These are phyloP conservation scores for Schoenoplectus triqueter DNA, from an alignment of 202 grass and related monocot genomes.

Conservation along the genomic window DNA sequence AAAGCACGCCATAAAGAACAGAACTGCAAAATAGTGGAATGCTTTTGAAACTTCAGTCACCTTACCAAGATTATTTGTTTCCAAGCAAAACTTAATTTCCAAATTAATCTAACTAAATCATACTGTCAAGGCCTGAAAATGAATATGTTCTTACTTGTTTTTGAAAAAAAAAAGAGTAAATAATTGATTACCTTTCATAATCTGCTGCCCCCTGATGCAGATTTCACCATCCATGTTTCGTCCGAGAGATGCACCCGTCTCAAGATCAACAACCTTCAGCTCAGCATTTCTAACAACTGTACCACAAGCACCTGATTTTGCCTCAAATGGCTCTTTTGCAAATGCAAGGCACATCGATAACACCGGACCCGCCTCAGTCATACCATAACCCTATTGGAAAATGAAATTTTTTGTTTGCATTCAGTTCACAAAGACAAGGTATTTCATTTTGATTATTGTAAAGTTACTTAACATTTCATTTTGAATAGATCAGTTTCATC, in stretches of 20 bases:
- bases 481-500: not conserved
- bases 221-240: conserved; percentile 61
- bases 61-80: not conserved
- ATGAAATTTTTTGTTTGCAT: not conserved
- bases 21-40: not conserved
- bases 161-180: not conserved
- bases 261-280: conserved; percentile 67
- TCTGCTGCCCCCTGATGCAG: conserved; percentile 72
- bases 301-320: conserved; percentile 70
- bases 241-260: conserved; percentile 52
- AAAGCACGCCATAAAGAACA: not conserved
- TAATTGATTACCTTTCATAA: conserved; percentile 71
- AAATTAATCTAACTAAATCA: conserved; percentile 20
- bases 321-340: conserved; percentile 65
- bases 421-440: not conserved
- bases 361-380: conserved; percentile 83
- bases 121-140: not conserved
- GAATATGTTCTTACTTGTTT: not conserved
- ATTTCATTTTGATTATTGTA: not conserved
- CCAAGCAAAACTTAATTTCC: not conserved
- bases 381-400: conserved; percentile 66
- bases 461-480: not conserved
- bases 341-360: conserved; percentile 75
- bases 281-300: conserved; percentile 80
- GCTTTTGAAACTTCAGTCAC: not conserved